Base-by-base conservation (phyloP, 208 protist species). In the Crithidia fasciculata region DNA sequence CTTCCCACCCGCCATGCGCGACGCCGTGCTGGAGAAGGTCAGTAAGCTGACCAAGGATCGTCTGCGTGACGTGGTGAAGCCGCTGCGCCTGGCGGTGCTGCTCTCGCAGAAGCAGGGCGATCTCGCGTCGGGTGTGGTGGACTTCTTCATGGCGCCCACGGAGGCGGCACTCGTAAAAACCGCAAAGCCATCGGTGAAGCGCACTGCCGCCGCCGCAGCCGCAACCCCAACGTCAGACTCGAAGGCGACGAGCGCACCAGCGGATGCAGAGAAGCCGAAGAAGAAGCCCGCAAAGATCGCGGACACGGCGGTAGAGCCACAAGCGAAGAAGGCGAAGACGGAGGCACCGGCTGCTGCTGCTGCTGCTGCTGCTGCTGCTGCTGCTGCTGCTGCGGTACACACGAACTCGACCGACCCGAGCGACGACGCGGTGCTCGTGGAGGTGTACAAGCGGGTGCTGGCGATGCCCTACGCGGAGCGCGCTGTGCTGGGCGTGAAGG, bases 371-470 rank as follows among this genome's bases (percentile, higher is more conserved):
- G 8, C 55, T n/a, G 36, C 18, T 50, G 70, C 52, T 66, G 63
- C 45, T 18, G 37, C 18, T 47, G 70, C 52, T 28, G 28, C 28
- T 28, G 28, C 28, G 28, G 28, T 1, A 28, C 28, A 28, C 28
- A 28, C 28, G 28, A 28, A 28, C 28, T 28, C 28, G 28, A 28
- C 28, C 66, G 63, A 44, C 40, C 76, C 80, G 36, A 84, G 74
- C n/a, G 84, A 91, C n/a, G 91, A 86, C 43, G 80, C 79, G 15
- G 76, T 96, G 57, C 84, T 81, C 13, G 83, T 93, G 10, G 75
- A 83, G 47, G 82, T 96, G 13, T 96, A 91, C 70, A 80, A 81
- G 47, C 85, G 82, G 6, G 81, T 96, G 36, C 71, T 96, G 50
- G 37, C 57, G 61, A 86, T 91, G 70, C 52, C 85, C 2, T 72